Evolutionary conservation across 2,329 filamentous ascomycete species (phyloP), one percentile per base, ranked within the genome.

Genomic region (Colletotrichum coccodes): DNA sequence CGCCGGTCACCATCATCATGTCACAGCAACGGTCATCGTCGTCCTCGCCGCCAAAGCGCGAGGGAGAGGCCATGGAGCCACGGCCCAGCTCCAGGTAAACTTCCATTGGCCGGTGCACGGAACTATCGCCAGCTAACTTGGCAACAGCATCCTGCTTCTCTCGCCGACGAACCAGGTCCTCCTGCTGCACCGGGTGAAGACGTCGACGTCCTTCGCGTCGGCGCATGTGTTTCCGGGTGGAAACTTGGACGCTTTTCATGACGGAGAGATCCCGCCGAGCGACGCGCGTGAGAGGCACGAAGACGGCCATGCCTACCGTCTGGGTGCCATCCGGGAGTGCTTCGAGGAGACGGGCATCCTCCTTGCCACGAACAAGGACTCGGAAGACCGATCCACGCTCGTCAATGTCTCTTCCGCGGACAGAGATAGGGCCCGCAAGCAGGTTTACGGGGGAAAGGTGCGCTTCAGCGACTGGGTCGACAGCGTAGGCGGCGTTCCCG

Each of bases 221-320:
- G 96, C 95, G 0, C 94, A 98, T 76, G 96, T 99, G 70, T 99
- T 99, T 73, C 95, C 96, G 0, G 96, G 96, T 38, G 96, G 96
- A 6, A 94, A 94, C 74, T 86, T 97, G 26, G 92, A 94, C 14
- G 79, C 88, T 0, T 87, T 88, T 23, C 94, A 97, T 75, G 95
- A 98, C 73, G 94, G 93, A 3, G 72, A 72, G 0, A 78, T 89
- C 1, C 85, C 86, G 0, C 71, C 71, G 0, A 73, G 77, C 0
- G 84, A 85, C 18, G 83, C 89, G 32, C 79, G 83, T 0, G 82
- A 80, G 11, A 83, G 91, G 14, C 94, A 98, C 74, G 79, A 84
- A 12, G 95, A 98, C 77, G 90, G 90, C 1, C 81, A 84, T 0
- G 87, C 89, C 3, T 98, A 98, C 76, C 86, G 94, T n/a, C 80